Percentiles rank a stretch among this genome's conserved stretches.
phyloP scores from a whole-genome alignment of 441 rosid genomes.

The Cnidoscolus chayamansa region DNA sequence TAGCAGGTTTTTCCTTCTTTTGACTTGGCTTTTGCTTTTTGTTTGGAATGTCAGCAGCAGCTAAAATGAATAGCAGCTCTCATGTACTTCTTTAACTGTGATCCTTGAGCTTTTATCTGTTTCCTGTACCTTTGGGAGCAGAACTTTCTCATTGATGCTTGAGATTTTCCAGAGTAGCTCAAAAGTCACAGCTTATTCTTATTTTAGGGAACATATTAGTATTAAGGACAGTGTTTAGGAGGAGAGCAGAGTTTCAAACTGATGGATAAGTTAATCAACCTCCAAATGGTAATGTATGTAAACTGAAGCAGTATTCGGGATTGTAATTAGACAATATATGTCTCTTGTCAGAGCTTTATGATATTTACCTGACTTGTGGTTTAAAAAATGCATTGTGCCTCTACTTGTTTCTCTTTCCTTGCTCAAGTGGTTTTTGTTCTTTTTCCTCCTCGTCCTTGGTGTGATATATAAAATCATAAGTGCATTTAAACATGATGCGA shows the following conservation, averaged over 20 bases:
- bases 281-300: background rate
- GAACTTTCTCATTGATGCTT: background rate
- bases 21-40: no score
- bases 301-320: background rate
- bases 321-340: background rate
- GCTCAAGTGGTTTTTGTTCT: background rate
- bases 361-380: background rate
- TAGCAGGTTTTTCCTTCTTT: no score
- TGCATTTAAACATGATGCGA: background rate
- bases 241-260: background rate
- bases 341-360: background rate
- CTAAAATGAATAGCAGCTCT: no score
- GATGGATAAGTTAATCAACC: background rate
- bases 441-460: background rate
- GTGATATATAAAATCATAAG: background rate
- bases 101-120: background rate
- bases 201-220: background rate
- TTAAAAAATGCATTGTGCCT: background rate
- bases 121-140: background rate
- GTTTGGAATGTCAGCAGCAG: no score
- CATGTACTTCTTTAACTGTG: background rate
- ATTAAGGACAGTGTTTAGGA: background rate
- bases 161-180: background rate
- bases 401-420: background rate
- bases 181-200: background rate